phyloP scores from a whole-genome alignment of 768 basidiomycete genomes.

The Stropharia rugosoannulata region DNA sequence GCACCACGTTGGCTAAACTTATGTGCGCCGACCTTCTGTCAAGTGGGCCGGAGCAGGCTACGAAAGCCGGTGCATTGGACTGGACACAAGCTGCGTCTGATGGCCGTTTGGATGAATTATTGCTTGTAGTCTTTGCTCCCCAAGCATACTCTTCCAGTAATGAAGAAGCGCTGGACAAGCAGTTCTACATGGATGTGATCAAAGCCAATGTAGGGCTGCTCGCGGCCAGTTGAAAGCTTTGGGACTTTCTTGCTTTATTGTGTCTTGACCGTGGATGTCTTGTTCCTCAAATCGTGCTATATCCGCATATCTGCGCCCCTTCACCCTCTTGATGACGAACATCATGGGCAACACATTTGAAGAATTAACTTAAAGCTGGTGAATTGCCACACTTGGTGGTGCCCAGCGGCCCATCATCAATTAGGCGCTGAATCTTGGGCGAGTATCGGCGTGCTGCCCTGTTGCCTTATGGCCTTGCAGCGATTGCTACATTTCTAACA shows the following conservation, averaged over 20 bases:
- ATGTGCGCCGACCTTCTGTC: background rate
- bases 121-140: constrained; percentile 2
- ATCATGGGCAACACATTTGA: too few relatives aligned
- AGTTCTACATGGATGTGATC: constrained; percentile 4
- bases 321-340: too few relatives aligned
- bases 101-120: constrained; percentile 4
- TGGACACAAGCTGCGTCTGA: constrained; percentile 1
- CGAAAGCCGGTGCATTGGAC: background rate
- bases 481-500: too few relatives aligned
- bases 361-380: too few relatives aligned
- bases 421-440: too few relatives aligned
- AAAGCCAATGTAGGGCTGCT: background rate
- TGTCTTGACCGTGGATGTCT: too few relatives aligned
- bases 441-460: too few relatives aligned
- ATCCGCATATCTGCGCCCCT: too few relatives aligned
- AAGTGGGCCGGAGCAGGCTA: background rate
- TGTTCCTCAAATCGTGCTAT: too few relatives aligned
- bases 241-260: background rate
- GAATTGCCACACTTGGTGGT: too few relatives aligned
- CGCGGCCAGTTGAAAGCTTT: background rate
- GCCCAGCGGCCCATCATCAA: too few relatives aligned
- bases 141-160: background rate
- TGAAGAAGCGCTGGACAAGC: constrained; percentile 1
- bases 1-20: constrained; percentile 8
- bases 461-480: too few relatives aligned